phyloP scores from a whole-genome alignment of 306 rosid species.

The Erythrophleum fordii region DNA sequence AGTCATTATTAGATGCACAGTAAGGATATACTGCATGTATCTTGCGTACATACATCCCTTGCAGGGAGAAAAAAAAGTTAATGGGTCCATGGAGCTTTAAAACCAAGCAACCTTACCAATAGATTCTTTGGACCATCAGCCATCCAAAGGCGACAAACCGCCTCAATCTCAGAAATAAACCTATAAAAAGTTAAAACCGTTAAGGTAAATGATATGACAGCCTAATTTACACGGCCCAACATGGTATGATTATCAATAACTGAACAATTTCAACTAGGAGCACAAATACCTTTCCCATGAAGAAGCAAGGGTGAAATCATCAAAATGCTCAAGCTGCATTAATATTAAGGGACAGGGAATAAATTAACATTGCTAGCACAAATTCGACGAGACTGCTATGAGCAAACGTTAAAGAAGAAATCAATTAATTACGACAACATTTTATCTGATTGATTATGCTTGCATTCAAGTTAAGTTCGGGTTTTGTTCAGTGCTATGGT shows the following conservation, averaged over 20 bases:
- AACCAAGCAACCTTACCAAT: slow-evolving; percentile 60
- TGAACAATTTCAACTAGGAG: slow-evolving; percentile 19
- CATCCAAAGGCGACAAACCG: slow-evolving; percentile 87
- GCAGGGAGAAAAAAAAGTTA: background rate
- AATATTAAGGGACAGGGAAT: background rate
- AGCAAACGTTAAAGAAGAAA: background rate
- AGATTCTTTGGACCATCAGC: slow-evolving; percentile 83
- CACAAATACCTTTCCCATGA: slow-evolving; percentile 89
- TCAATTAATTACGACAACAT: background rate
- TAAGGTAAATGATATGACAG: background rate
- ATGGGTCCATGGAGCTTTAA: slow-evolving; percentile 8
- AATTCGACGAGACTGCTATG: background rate
- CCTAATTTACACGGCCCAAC: background rate
- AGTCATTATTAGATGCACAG: background rate
- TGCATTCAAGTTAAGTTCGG: slow-evolving; percentile 4
- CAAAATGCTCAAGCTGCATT: slow-evolving; percentile 89
- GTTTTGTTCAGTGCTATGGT: background rate
- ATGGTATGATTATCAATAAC: slow-evolving; percentile 9
- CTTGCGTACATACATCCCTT: background rate
- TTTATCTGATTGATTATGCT: background rate
- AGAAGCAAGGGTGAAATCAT: slow-evolving; percentile 96
- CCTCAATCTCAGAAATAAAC: slow-evolving; percentile 96
- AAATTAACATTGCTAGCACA: background rate
- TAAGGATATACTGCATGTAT: background rate
- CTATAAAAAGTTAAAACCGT: slow-evolving; percentile 49